phyloP scores from a whole-genome alignment of 148 eudicot species.

The Chenopodium suecicum region DNA sequence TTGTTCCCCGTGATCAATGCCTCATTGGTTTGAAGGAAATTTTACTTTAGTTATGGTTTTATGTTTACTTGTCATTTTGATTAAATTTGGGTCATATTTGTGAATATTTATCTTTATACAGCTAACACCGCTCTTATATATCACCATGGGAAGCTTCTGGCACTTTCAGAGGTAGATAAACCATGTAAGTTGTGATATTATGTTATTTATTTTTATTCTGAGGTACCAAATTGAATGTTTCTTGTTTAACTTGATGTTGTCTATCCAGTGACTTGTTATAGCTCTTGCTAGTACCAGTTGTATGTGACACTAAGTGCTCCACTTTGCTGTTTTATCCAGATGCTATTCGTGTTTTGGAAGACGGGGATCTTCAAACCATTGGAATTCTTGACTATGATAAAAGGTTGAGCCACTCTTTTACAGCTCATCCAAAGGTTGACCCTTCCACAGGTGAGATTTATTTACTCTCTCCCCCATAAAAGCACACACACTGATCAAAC shows the following conservation, averaged over 20 bases:
- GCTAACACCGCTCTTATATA: constrained; percentile 91
- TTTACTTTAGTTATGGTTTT: background rate
- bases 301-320: constrained; percentile 11
- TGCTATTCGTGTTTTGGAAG: constrained; percentile 85
- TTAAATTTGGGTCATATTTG: background rate
- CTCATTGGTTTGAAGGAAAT: background rate
- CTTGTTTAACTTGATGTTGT: background rate
- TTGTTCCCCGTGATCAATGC: background rate
- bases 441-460: constrained; percentile 69
- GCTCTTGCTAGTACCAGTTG: background rate
- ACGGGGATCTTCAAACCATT: constrained; percentile 94
- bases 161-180: constrained; percentile 88
- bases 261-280: no score
- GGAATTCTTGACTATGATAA: constrained; percentile 97
- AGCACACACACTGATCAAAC: background rate
- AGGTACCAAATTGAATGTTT: background rate
- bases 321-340: constrained; percentile 37
- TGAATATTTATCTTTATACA: constrained; percentile 30
- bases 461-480: background rate
- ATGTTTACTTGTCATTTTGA: no score
- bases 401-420: constrained; percentile 80
- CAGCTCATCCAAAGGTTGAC: constrained; percentile 98
- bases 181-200: constrained; percentile 62
- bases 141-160: constrained; percentile 91
- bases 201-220: constrained; percentile 2